These are phyloP conservation scores for Simmondsia chinensis DNA, from an alignment of 148 eudicot species.

Conservation along the genomic window DNA sequence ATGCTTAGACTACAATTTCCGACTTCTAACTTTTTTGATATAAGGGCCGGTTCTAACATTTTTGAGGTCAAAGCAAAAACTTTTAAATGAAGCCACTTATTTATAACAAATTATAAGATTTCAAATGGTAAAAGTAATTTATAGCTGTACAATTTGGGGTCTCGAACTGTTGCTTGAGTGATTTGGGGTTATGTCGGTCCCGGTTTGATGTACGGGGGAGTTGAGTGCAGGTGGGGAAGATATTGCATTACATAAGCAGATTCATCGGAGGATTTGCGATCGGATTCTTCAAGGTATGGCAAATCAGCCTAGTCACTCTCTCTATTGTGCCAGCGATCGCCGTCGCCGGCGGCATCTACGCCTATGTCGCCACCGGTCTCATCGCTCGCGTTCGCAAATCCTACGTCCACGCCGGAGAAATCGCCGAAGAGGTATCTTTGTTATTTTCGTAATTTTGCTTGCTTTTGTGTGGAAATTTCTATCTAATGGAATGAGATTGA, in stretches of 20 bases:
- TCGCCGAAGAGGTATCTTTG: constrained; percentile 81
- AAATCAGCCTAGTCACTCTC: constrained; percentile 85
- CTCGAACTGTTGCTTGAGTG: too few species aligned
- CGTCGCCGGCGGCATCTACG: constrained; percentile 80
- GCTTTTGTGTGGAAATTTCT: background rate
- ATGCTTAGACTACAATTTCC: too few species aligned
- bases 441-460: background rate
- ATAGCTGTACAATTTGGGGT: too few species aligned
- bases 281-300: constrained; percentile 90
- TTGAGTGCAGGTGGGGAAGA: constrained; percentile 80
- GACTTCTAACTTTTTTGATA: too few species aligned
- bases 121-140: too few species aligned
- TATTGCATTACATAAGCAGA: constrained; percentile 83
- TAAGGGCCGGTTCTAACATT: too few species aligned
- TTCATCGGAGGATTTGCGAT: constrained; percentile 75
- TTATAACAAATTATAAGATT: too few species aligned
- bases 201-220: too few species aligned
- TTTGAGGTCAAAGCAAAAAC: too few species aligned
- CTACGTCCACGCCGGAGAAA: constrained; percentile 83
- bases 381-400: constrained; percentile 83
- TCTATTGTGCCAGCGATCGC: constrained; percentile 91
- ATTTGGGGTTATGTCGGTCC: too few species aligned
- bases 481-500: too few species aligned
- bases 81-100: too few species aligned
- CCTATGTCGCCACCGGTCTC: constrained; percentile 84